These are phyloP conservation scores for Penicillium dipodomyicola DNA, from an alignment of 495 filamentous ascomycete species.

Conservation along the genomic window DNA sequence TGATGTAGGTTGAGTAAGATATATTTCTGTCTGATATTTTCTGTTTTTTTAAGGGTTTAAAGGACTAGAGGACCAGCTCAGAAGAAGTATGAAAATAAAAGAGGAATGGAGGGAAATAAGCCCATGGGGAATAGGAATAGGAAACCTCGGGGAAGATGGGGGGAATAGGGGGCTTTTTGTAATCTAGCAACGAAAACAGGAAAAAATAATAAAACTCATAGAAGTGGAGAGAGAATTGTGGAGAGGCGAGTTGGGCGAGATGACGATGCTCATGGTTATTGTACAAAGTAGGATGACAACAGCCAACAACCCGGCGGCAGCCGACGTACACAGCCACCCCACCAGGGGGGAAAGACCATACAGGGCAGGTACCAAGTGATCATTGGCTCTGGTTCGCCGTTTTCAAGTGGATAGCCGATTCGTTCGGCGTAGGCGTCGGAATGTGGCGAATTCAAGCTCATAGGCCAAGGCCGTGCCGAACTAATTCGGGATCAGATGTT, in stretches of 20 bases:
- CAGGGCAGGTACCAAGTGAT: conserved; percentile 17
- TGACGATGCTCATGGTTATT: conserved; percentile 11
- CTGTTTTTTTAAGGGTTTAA: too few species aligned
- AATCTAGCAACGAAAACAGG: conserved; percentile 4
- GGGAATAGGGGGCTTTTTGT: conserved; percentile 26
- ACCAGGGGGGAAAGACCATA: conserved; percentile 19
- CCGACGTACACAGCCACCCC: conserved; percentile 21
- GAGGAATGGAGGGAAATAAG: conserved; percentile 7
- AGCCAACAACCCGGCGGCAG: conserved; percentile 19
- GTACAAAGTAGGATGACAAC: not conserved
- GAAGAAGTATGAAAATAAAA: not conserved
- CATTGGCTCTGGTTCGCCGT: conserved; percentile 27
- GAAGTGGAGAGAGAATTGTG: conserved; percentile 25
- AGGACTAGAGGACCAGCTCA: not conserved
- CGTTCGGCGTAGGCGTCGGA: conserved; percentile 14
- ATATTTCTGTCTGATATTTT: too few species aligned
- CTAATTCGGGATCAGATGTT: conserved; percentile 17
- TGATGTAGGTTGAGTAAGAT: conserved; percentile 17
- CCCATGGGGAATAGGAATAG: conserved; percentile 19
- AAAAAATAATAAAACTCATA: conserved; percentile 2
- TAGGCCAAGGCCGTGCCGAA: conserved; percentile 10
- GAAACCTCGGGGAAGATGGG: conserved; percentile 3
- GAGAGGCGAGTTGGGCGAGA: conserved; percentile 18
- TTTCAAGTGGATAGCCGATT: conserved; percentile 23
- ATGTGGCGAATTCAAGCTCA: conserved; percentile 15